Base-by-base conservation (phyloP, 495 filamentous ascomycete species). In the Daldinia grandis region DNA sequence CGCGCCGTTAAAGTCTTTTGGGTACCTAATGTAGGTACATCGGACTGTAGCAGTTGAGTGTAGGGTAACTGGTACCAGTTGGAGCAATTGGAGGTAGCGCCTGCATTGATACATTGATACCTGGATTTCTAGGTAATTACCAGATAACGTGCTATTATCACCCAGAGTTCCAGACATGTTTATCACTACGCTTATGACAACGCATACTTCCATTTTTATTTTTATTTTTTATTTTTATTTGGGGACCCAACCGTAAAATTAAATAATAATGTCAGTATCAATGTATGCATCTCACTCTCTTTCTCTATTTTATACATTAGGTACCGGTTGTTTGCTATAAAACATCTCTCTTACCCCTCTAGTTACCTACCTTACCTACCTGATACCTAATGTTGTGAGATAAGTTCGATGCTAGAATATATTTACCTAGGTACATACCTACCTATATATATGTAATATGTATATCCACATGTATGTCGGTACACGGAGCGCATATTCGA, bases 151-250 rank as follows among this genome's bases (percentile, higher is more conserved):
- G 49, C 49, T 17, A 25, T 53, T 53, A 53, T 30, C 27, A 9
- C 47, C 25, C 15, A 47, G 21, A 47, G 17, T 47, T 21, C 9
- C 42, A 24, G 17, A 21, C 42, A 35, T 47, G 42, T 12, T 53
- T 28, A 28, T 53, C 6, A 28, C 19, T 24, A 28, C 58, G 30
- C 42, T 62, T 50, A 62, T 62, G 58, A 62, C 59, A 62, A 62
- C 59, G 47, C 59, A 62, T 62, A 62, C 58, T 53, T 28, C 6
- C 49, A 24, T 51, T 27, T 30, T 51, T n/a, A 7, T 51, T n/a
- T 51, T 51, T 51, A 27, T 51, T 28, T 47, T 24, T 24, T 44
- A 14, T 19, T 44, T 5, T 1, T 44, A 10, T 44, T 51, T 47
- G 19, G 17, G 19, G 42, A 47, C 42, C 42, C 42, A 21, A 24